Evolutionary conservation across 768 basidiomycete species (phyloP), one percentile per base, ranked within the genome.

Genomic region (Suillus bovinus): DNA sequence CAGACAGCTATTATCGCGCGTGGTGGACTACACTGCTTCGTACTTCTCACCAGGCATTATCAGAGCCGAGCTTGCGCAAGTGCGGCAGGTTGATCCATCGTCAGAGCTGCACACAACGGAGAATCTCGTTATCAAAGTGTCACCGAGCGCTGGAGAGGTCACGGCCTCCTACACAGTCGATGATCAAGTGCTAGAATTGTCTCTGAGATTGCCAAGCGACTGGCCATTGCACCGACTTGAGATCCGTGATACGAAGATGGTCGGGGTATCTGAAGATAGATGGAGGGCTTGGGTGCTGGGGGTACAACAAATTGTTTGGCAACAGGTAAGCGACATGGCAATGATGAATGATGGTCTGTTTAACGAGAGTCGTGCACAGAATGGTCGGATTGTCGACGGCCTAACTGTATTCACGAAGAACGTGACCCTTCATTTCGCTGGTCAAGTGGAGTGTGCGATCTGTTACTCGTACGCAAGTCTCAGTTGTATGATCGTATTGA

Each of bases 221-320:
- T 99, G 93, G 86, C 97, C 97, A 0, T 78, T 99, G 39, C 89
- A 89, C 65, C 83, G 82, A 49, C 89, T 98, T 31, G 95, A 96
- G 68, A 86, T 98, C n/a, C 85, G 85, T 69, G 96, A 96, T 64
- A 80, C 89, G 42, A 87, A 88, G 71, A 82, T 86, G 65, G 87
- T 97, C 10, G 97, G 94, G 6, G 94, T 99, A 8, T 85, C 90
- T 20, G 95, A 96, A 70, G 87, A 86, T 63, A 85, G 86, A 63
- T 99, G 96, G 96, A 81, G 95, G 65, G 90, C 90, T 1, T 99
- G 96, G 97, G 81, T 96, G 60, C 80, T 99, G 27, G 93, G 87
- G 17, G 89, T 98, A 39, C 94, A 96, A 71, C 95, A 96, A 76
- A 87, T 89, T 33, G 86, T 96, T 53, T 93, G 89, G 79, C 86